Percentiles rank a stretch among this genome's conserved stretches.
Evolutionary conservation across 345 rosid species (phyloP).

Genomic region (Sonneratia caseolaris): DNA sequence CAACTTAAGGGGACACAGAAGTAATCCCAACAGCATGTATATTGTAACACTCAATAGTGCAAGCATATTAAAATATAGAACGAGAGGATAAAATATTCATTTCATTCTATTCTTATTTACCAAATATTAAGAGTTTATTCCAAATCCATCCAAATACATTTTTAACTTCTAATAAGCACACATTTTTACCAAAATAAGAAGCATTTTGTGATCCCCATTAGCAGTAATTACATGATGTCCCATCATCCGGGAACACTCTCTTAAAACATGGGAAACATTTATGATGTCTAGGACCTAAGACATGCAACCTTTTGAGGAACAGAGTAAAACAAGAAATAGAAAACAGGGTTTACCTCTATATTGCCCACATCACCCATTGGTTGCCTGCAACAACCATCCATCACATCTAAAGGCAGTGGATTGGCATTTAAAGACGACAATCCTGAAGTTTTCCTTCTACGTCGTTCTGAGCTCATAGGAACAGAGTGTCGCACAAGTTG

Average conservation of each 20-base stretch:
- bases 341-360: constrained; percentile 44
- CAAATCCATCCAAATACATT: too few species aligned
- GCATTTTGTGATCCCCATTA: neutral
- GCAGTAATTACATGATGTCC: too few species aligned
- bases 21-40: too few species aligned
- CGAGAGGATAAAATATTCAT: too few species aligned
- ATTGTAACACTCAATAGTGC: too few species aligned
- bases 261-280: neutral
- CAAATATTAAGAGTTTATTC: too few species aligned
- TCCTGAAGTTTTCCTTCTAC: constrained; percentile 42
- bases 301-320: neutral
- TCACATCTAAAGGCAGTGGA: constrained; percentile 23
- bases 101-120: too few species aligned
- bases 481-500: constrained; percentile 30
- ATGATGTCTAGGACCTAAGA: neutral
- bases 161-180: too few species aligned
- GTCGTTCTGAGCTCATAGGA: constrained; percentile 46
- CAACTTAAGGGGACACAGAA: too few species aligned
- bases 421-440: constrained; percentile 31
- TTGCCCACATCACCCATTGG: constrained; percentile 63
- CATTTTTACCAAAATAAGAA: neutral
- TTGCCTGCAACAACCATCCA: constrained; percentile 30
- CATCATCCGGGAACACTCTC: neutral
- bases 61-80: too few species aligned
- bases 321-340: constrained; percentile 1